Conservation (phyloP, 768 basidiomycete species). For the Mycena alexandri region DNA sequence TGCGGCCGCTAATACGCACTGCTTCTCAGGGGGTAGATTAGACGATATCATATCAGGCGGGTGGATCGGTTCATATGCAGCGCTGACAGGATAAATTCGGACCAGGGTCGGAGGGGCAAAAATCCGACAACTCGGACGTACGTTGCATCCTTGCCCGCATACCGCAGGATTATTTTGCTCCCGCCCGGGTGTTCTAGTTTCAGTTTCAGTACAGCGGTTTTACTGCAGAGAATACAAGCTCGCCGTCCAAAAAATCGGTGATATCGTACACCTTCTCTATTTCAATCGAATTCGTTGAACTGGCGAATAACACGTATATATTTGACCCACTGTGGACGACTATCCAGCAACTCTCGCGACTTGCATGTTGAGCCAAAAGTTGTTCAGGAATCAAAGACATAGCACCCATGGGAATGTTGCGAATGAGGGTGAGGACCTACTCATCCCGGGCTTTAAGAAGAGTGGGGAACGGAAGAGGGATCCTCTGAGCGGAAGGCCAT, state of each 20-base stretch:
- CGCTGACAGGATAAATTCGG: constrained; percentile 42
- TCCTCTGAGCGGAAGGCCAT: constrained; percentile 4
- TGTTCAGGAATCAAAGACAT: constrained; percentile 24
- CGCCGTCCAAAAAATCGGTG: constrained; percentile 62
- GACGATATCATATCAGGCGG: constrained; percentile 70
- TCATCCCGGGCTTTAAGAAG: constrained; percentile 16
- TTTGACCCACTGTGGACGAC: constrained; percentile 64
- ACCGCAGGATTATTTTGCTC: constrained; percentile 70
- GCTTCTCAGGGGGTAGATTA: constrained; percentile 75
- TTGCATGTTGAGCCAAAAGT: constrained; percentile 26
- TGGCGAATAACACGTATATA: constrained; percentile 13
- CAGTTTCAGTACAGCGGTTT: not conserved
- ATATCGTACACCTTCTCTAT: constrained; percentile 66
- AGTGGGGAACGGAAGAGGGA: not conserved
- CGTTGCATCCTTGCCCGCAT: constrained; percentile 79
- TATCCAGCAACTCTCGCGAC: constrained; percentile 69
- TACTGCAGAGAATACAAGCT: not conserved
- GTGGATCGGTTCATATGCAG: constrained; percentile 77
- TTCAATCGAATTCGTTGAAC: not conserved
- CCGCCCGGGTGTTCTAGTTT: constrained; percentile 65
- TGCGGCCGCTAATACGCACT: constrained; percentile 49
- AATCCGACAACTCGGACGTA: constrained; percentile 46
- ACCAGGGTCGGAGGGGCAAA: constrained; percentile 4
- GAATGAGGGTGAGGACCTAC: too few relatives aligned
- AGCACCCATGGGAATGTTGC: constrained; percentile 16